A percentile compares a stretch with the other conserved stretches of the same genome.
Evolutionary conservation across 345 rosid genomes (phyloP).

Genomic region (Lepidium didymum): DNA sequence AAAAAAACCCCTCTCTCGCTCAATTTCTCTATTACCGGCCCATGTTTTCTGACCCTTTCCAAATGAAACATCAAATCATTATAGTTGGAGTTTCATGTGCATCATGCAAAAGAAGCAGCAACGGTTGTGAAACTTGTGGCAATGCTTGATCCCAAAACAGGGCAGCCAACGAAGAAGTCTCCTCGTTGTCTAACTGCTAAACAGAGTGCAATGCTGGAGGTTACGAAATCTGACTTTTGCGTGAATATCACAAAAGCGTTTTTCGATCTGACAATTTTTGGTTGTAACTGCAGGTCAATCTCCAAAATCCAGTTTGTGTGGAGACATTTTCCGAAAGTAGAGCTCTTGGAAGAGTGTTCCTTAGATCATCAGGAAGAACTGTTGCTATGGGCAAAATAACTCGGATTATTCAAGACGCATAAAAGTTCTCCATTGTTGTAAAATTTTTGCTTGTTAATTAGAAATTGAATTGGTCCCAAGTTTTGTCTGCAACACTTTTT

Average conservation of each 20-base stretch:
- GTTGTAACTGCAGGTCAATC: slow-evolving; percentile 43
- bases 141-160: slow-evolving; percentile 79
- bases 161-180: slow-evolving; percentile 63
- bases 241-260: background rate
- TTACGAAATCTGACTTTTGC: slow-evolving; percentile 10
- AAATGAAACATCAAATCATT: background rate
- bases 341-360: slow-evolving; percentile 85
- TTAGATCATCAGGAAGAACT: slow-evolving; percentile 78
- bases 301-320: slow-evolving; percentile 58
- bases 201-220: slow-evolving; percentile 85
- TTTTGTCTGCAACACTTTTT: slow-evolving; percentile 11
- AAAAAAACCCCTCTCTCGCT: background rate
- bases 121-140: slow-evolving; percentile 54
- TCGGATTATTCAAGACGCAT: slow-evolving; percentile 43
- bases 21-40: background rate
- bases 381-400: slow-evolving; percentile 65
- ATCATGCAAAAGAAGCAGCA: slow-evolving; percentile 85
- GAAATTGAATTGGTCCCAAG: slow-evolving; percentile 4
- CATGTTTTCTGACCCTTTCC: background rate
- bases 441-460: background rate
- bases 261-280: background rate
- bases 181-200: slow-evolving; percentile 76
- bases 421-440: background rate
- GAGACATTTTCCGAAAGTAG: slow-evolving; percentile 60
- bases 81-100: slow-evolving; percentile 87